Percentiles rank a stretch among this genome's conserved stretches.
Conservation (phyloP, 352 stramenopile genomes). For the Phytopythium helicoides region DNA sequence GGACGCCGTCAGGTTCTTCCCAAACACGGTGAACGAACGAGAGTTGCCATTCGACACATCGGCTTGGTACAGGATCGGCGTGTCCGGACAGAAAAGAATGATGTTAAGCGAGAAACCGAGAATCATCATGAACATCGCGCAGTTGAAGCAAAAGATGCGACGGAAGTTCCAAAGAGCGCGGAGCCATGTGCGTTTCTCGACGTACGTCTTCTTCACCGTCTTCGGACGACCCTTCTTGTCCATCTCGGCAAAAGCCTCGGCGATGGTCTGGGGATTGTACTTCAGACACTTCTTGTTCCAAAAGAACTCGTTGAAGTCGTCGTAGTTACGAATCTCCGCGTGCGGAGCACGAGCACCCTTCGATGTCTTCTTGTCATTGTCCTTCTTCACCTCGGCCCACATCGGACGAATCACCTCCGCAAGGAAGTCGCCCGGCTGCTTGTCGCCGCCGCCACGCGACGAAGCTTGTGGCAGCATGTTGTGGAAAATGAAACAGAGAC, state of each 20-base stretch:
- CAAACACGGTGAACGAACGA: constrained; percentile 29
- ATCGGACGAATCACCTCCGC: constrained; percentile 77
- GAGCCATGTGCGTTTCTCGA: constrained; percentile 77
- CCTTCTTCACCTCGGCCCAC: constrained; percentile 79
- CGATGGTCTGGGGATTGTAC: constrained; percentile 66
- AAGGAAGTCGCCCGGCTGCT: constrained; percentile 70
- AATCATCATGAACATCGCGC: constrained; percentile 59
- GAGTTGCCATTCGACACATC: constrained; percentile 54
- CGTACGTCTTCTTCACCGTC: constrained; percentile 80
- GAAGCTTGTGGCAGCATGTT: constrained; percentile 65
- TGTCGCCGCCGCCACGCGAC: constrained; percentile 45
- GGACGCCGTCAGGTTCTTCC: constrained; percentile 25
- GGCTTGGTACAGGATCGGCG: constrained; percentile 68
- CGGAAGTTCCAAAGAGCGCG: constrained; percentile 75
- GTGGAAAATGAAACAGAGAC: constrained; percentile 78
- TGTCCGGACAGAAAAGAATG: constrained; percentile 75
- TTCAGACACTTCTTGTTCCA: constrained; percentile 87
- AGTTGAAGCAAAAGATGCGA: constrained; percentile 85
- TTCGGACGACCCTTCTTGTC: constrained; percentile 85
- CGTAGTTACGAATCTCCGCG: constrained; percentile 81
- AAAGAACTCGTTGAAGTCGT: constrained; percentile 90
- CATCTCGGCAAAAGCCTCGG: constrained; percentile 62
- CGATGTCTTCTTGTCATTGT: constrained; percentile 88
- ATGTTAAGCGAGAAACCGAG: constrained; percentile 73
- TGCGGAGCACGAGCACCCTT: constrained; percentile 72